Evolutionary conservation across 2,329 filamentous ascomycete species (phyloP), one percentile per base, ranked within the genome.

Genomic region (Aureobasidium musti): DNA sequence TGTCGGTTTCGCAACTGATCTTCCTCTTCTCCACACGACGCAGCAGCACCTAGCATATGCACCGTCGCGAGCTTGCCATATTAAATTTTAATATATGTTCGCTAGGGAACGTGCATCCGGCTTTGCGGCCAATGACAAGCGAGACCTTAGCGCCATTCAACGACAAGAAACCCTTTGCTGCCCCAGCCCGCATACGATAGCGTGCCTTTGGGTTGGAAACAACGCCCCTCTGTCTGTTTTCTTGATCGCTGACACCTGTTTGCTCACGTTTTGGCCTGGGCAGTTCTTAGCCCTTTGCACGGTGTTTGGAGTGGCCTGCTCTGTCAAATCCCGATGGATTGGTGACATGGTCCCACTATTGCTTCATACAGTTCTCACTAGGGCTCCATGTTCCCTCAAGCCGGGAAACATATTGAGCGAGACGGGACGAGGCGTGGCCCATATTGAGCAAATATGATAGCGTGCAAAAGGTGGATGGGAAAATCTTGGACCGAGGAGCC

Each of bases 101-200:
- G 30, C 59, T 30, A 39, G 59, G 59, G 59, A 50, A 63, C 59
- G 59, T 63, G 59, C 59, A 52, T 63, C 28, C n/a, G 41, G 39
- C 28, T 60, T 33, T 17, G n/a, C 14, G 23, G 43, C 59, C 59
- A 63, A 63, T 63, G 59, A 52, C 56, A 52, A 63, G 59, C 45
- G 59, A 52, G 19, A 10, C 19, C 47, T 52, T 63, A 63, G 59
- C 59, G 59, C 45, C 37, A 39, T 41, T 47, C 33, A 39, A 52
- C 43, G 28, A 49, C 57, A 47, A 61, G 47, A 59, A 45, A 59
- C 23, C 56, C 56, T 60, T 39, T 19, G 39, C 21, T 28, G n/a
- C 30, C 35, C n/a, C 57, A 47, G 43, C 59, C 33, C 41, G 59
- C 59, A 63, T 63, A 63, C 59, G 47, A 63, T 63, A 63, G 59